Conservation (phyloP, 225 moss, liverwort and hornwort genomes). For the Sphagnum contortum region DNA sequence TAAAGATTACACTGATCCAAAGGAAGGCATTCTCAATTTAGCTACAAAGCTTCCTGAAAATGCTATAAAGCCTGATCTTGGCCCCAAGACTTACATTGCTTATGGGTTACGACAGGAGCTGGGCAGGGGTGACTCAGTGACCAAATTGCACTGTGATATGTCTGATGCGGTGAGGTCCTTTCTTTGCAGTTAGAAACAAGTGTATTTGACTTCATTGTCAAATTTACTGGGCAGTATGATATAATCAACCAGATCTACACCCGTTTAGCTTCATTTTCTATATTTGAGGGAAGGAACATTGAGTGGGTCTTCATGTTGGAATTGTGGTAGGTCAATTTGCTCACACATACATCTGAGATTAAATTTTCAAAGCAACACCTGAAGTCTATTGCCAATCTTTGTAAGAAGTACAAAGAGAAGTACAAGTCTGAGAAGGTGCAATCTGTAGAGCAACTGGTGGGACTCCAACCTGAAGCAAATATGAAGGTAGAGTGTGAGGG, state of each 20-base stretch:
- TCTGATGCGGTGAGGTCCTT: conserved; percentile 48
- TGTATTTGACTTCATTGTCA: too few relatives aligned
- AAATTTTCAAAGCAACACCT: conserved; percentile 2
- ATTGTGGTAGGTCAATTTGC: conserved; percentile 46
- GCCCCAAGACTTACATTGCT: conserved; percentile 69
- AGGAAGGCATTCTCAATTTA: conserved; percentile 46
- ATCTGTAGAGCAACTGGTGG: not conserved
- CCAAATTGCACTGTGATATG: conserved; percentile 72
- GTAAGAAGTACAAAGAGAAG: conserved; percentile 11
- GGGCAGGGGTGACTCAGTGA: conserved; percentile 46
- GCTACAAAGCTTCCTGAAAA: conserved; percentile 49
- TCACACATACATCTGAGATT: conserved; percentile 43
- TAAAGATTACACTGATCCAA: conserved; percentile 56
- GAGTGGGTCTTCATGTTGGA: too few relatives aligned
- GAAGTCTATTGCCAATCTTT: conserved; percentile 4
- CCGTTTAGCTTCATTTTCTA: not conserved
- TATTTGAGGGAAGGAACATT: not conserved
- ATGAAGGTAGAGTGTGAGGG: too few relatives aligned
- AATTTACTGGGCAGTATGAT: too few relatives aligned
- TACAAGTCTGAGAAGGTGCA: too few relatives aligned
- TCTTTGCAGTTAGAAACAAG: too few relatives aligned
- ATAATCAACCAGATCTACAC: too few relatives aligned
- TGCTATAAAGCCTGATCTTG: conserved; percentile 56
- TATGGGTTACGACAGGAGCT: conserved; percentile 66
- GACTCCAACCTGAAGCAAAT: not conserved